Conservation (phyloP, 2,329 filamentous ascomycete species). For the Chrysoporthe deuterocubensis region DNA sequence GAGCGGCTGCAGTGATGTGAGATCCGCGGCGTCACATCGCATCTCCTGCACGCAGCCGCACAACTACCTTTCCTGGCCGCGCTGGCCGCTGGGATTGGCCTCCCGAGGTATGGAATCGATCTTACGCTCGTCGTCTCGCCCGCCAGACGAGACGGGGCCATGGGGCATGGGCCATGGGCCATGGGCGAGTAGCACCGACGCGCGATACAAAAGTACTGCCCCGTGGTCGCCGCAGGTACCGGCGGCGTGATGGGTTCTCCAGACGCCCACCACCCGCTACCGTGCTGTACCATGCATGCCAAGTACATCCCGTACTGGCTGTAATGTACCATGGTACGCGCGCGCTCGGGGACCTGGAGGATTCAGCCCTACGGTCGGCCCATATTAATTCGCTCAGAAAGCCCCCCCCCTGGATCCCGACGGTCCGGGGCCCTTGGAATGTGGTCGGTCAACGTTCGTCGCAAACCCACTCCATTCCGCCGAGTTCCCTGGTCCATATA, state of each 20-base stretch:
- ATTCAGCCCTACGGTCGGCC: conserved; percentile 15
- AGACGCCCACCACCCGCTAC: neutral
- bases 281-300: too few species aligned
- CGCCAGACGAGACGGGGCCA: neutral
- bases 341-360: neutral
- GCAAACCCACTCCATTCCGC: neutral
- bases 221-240: conserved; percentile 8
- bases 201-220: conserved; percentile 12
- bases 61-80: neutral
- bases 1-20: conserved; percentile 8
- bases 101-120: neutral
- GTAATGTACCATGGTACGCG: neutral
- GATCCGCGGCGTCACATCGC: conserved; percentile 9
- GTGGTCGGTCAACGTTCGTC: neutral
- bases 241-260: neutral
- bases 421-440: neutral
- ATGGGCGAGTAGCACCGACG: neutral
- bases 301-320: too few species aligned
- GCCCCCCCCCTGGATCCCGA: conserved; percentile 5
- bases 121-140: neutral
- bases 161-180: neutral
- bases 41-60: conserved; percentile 4
- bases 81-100: conserved; percentile 8
- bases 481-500: neutral
- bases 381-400: neutral